A percentile compares a stretch with the other conserved stretches of the same genome.
phyloP scores from a whole-genome alignment of 2,329 filamentous ascomycete species.

The Keithomyces neogunnii region DNA sequence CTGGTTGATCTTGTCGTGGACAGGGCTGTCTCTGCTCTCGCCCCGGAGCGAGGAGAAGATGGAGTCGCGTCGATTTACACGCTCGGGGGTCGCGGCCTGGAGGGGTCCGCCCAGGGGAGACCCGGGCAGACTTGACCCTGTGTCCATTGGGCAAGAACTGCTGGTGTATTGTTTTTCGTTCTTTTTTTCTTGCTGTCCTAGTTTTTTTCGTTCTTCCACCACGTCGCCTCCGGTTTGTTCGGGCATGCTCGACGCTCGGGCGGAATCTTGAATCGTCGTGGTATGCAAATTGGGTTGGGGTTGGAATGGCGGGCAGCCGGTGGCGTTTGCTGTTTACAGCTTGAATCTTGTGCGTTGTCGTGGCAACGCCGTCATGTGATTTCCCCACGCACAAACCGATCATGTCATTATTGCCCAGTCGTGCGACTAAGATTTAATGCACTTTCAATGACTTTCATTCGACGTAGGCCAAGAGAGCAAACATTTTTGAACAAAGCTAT shows the following conservation, averaged over 20 bases:
- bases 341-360: conserved; percentile 1
- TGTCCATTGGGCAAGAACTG: conserved; percentile 28
- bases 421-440: too few relatives aligned
- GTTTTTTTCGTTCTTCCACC: not conserved
- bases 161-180: not conserved
- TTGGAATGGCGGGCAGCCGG: not conserved
- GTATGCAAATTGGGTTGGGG: not conserved
- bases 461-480: too few relatives aligned
- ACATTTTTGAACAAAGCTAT: too few relatives aligned
- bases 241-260: conserved; percentile 1
- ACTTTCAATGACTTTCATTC: too few relatives aligned
- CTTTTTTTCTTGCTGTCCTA: not conserved
- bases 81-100: conserved; percentile 54
- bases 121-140: conserved; percentile 39
- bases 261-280: not conserved
- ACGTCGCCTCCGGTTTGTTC: conserved; percentile 2
- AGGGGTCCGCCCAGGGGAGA: conserved; percentile 48
- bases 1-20: conserved; percentile 61
- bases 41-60: conserved; percentile 26
- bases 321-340: conserved; percentile 11
- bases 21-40: conserved; percentile 48
- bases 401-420: too few relatives aligned
- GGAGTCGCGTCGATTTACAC: conserved; percentile 42
- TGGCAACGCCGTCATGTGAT: conserved; percentile 15
- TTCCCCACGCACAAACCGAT: not conserved